These are phyloP conservation scores for Cercophora sp. DNA, from an alignment of 495 filamentous ascomycete genomes.

Conservation along the genomic window DNA sequence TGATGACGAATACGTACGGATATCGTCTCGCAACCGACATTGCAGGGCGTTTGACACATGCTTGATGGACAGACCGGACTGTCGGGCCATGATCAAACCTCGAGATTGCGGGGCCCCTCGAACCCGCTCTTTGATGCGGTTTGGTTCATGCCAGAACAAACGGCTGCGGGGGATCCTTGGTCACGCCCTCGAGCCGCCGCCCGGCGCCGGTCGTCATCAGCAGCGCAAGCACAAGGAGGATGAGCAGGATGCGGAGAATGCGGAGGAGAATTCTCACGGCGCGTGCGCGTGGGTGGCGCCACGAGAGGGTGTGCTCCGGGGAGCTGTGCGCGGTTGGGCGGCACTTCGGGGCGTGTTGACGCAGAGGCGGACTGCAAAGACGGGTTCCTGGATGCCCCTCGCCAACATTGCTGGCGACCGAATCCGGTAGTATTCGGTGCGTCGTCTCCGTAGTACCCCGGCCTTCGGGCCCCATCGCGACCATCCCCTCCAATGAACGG, in stretches of 20 bases:
- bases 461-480: neutral
- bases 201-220: neutral
- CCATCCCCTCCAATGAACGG: constrained; percentile 26
- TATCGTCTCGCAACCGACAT: neutral
- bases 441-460: constrained; percentile 24
- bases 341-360: constrained; percentile 7
- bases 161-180: neutral
- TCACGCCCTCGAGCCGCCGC: neutral
- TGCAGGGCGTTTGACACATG: neutral
- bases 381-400: neutral
- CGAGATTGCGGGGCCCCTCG: neutral
- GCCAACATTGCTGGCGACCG: neutral
- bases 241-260: too few species aligned
- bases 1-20: neutral
- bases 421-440: constrained; percentile 25
- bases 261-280: too few species aligned
- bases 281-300: neutral
- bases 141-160: neutral
- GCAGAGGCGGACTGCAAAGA: neutral
- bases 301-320: neutral
- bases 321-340: constrained; percentile 2
- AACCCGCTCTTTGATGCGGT: too few species aligned
- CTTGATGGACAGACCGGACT: neutral
- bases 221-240: too few species aligned
- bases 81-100: neutral